Evolutionary conservation across 495 filamentous ascomycete species (phyloP), one percentile per base, ranked within the genome.

Genomic region (Penicillium simplicissimum): DNA sequence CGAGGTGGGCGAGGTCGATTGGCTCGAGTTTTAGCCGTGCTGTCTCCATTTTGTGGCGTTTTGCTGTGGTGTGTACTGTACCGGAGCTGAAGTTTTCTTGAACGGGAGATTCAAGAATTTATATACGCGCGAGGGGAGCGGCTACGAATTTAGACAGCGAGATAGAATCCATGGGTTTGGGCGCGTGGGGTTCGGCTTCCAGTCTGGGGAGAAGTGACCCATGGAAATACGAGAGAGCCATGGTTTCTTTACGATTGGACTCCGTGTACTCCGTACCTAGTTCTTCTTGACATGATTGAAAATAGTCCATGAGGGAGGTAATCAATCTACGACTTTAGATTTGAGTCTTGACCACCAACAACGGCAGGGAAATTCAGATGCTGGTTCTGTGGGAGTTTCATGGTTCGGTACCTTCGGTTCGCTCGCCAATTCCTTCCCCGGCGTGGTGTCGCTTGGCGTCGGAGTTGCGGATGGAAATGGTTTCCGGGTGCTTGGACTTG

Each of bases 1-100:
- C 57, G 7, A 52, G 48, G 47, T 59, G 47, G 48, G 47, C 35
- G 21, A 59, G 57, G 36, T 51, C 35, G 48, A 59, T 52, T 17
- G 34, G 57, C 15, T 59, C 57, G 21, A 59, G 36, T 38, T 21
- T n/a, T 2, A 52, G 23, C 25, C 36, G 57, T 6, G 57, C 21
- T 14, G 57, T 59, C 35, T 59, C 57, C 47, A 59, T 58, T 49
- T 19, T 9, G 17, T 1, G 25, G 23, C 14, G 25, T 9, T 23
- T 7, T 49, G 25, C 51, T 36, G 0, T 31, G 15, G n/a, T 19
- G 48, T 51, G 47, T 9, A 13, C 23, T 15, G n/a, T 33, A 15
- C 9, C 6, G 28, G 14, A 25, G 23, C 23, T 17, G 9, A 4
- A n/a, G 17, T 8, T 9, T 14, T 19, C n/a, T 52, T 35, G 28